Conservation (phyloP, 495 filamentous ascomycete genomes). For the Daldinia caldariorum region DNA sequence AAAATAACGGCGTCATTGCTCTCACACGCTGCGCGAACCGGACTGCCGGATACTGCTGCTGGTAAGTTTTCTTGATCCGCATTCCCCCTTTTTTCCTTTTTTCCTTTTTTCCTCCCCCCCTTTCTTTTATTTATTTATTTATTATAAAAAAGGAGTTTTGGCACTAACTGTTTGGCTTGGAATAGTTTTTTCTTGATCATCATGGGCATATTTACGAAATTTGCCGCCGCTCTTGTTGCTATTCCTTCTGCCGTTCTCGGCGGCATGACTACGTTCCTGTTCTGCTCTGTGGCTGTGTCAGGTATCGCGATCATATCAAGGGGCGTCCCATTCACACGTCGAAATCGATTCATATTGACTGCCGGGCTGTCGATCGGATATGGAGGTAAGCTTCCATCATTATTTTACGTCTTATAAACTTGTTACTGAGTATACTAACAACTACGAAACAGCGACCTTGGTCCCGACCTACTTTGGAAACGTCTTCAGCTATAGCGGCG, state of each 20-base stretch:
- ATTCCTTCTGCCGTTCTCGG: slow-evolving; percentile 85
- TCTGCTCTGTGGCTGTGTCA: slow-evolving; percentile 83
- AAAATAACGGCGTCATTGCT: slow-evolving; percentile 94
- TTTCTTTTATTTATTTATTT: background rate
- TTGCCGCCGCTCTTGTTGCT: slow-evolving; percentile 85
- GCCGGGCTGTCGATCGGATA: slow-evolving; percentile 79
- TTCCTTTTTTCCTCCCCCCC: too few species aligned
- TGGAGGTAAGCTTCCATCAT: slow-evolving; percentile 51
- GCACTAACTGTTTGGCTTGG: slow-evolving; percentile 48
- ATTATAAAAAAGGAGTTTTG: background rate
- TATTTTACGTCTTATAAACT: too few species aligned
- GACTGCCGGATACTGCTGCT: slow-evolving; percentile 78
- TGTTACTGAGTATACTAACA: slow-evolving; percentile 27
- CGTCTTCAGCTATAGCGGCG: slow-evolving; percentile 77
- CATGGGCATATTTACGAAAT: slow-evolving; percentile 92
- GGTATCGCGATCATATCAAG: slow-evolving; percentile 86
- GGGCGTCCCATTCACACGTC: slow-evolving; percentile 77
- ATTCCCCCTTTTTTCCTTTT: background rate
- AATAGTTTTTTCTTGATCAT: slow-evolving; percentile 81
- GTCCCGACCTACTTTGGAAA: slow-evolving; percentile 80
- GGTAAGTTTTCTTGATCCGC: slow-evolving; percentile 43
- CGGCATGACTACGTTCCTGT: slow-evolving; percentile 94
- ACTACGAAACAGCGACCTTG: slow-evolving; percentile 68
- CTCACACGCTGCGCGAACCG: slow-evolving; percentile 90
- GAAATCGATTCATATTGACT: slow-evolving; percentile 89